phyloP scores from a whole-genome alignment of 768 basidiomycete genomes.

The Lactarius vividus region DNA sequence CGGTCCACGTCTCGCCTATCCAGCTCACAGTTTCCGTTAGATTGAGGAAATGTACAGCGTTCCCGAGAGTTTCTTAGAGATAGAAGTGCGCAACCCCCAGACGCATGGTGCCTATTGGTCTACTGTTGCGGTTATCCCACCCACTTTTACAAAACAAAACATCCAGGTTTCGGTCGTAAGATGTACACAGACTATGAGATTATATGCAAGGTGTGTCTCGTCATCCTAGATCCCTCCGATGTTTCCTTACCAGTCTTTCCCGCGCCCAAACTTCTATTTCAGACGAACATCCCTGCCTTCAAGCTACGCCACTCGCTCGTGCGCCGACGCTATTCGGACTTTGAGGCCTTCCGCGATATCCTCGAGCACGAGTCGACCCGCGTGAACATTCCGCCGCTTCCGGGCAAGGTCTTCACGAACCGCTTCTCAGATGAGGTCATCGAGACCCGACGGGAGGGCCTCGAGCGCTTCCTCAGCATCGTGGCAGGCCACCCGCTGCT shows the following conservation, averaged over 20 bases:
- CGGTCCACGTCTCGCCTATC: not conserved
- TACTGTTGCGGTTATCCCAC: not conserved
- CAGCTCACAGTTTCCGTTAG: slow-evolving; percentile 39
- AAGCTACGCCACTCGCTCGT: slow-evolving; percentile 75
- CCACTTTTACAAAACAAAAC: not conserved
- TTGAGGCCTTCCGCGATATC: slow-evolving; percentile 92
- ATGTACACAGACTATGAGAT: slow-evolving; percentile 99
- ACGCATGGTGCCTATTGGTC: slow-evolving; percentile 71
- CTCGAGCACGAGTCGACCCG: slow-evolving; percentile 95
- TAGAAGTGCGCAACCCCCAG: slow-evolving; percentile 95
- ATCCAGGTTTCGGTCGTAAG: slow-evolving; percentile 88
- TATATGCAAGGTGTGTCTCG: slow-evolving; percentile 77
- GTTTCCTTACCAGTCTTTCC: not conserved
- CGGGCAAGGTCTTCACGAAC: slow-evolving; percentile 98
- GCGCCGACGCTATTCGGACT: slow-evolving; percentile 63
- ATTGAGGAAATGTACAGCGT: slow-evolving; percentile 99
- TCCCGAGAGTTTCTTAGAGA: slow-evolving; percentile 95
- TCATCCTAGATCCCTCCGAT: not conserved
- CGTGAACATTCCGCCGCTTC: slow-evolving; percentile 96
- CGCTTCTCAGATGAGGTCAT: slow-evolving; percentile 98
- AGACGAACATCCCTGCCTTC: slow-evolving; percentile 99
- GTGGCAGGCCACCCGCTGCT: slow-evolving; percentile 96
- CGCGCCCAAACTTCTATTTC: not conserved
- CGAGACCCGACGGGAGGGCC: slow-evolving; percentile 83
- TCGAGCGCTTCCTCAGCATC: slow-evolving; percentile 92